A percentile compares a stretch with the other conserved stretches of the same genome.
Evolutionary conservation across 78 protist genomes (phyloP).

Genomic region (Creolimax fragrantissima): DNA sequence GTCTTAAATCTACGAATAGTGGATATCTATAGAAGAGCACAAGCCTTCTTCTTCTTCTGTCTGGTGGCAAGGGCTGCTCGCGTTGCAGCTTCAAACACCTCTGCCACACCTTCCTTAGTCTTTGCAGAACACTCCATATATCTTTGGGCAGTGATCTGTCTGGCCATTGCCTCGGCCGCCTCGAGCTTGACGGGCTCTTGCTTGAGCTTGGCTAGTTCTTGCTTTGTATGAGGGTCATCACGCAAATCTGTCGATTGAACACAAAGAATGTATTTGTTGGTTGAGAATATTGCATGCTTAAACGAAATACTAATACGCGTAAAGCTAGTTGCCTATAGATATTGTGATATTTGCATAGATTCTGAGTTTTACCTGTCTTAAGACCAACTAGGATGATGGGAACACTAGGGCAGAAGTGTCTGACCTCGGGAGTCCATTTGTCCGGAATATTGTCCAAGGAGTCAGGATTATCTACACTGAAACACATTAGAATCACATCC

Average conservation of each 20-base stretch:
- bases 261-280: not conserved
- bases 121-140: conserved; percentile 39
- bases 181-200: conserved; percentile 14
- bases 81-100: conserved; percentile 36
- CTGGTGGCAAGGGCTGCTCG: conserved; percentile 12
- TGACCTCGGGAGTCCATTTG: conserved; percentile 48
- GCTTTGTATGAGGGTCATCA: conserved; percentile 5
- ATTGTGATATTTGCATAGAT: too few relatives aligned
- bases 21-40: conserved; percentile 12
- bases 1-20: too few relatives aligned
- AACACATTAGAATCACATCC: conserved; percentile 87
- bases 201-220: conserved; percentile 15
- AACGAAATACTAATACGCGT: not conserved
- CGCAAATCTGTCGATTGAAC: conserved; percentile 30
- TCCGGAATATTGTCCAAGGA: conserved; percentile 62
- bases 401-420: conserved; percentile 28
- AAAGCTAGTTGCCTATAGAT: too few relatives aligned
- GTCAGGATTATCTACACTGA: conserved; percentile 45
- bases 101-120: conserved; percentile 14
- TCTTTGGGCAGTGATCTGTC: not conserved
- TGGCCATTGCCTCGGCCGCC: not conserved
- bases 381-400: conserved; percentile 75
- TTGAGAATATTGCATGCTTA: not conserved
- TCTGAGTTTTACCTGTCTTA: conserved; percentile 27
- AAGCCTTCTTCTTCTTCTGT: not conserved